Percentiles rank a stretch among this genome's conserved stretches.
Conservation (phyloP, 495 filamentous ascomycete genomes). For the Parathielavia hyrcaniae region DNA sequence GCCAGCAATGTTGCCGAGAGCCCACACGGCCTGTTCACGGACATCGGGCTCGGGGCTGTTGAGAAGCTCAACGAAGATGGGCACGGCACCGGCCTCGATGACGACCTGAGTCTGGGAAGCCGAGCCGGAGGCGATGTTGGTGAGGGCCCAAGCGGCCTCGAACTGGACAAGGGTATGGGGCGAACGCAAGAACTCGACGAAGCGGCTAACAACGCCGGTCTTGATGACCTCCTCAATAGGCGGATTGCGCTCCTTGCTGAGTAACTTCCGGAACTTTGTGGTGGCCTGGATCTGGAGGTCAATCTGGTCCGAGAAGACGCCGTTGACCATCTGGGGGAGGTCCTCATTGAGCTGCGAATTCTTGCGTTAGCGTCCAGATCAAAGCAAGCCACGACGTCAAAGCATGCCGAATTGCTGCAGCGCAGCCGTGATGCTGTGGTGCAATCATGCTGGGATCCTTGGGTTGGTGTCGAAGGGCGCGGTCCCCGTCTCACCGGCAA, state of each 20-base stretch:
- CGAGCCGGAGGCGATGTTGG: slow-evolving; percentile 98
- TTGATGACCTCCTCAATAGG: slow-evolving; percentile 99
- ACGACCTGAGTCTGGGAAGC: slow-evolving; percentile 97
- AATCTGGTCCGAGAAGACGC: slow-evolving; percentile 97
- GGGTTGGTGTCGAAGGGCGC: slow-evolving; percentile 10
- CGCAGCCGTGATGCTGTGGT: slow-evolving; percentile 4
- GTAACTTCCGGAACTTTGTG: slow-evolving; percentile 95
- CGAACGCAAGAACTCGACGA: slow-evolving; percentile 96
- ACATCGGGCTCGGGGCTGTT: slow-evolving; percentile 96
- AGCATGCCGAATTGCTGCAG: not conserved
- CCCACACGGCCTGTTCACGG: slow-evolving; percentile 98
- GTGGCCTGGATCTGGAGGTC: slow-evolving; percentile 98
- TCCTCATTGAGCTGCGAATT: slow-evolving; percentile 81
- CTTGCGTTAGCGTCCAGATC: slow-evolving; percentile 30
- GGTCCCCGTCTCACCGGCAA: slow-evolving; percentile 12
- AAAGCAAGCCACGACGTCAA: not conserved
- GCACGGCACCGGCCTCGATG: slow-evolving; percentile 96
- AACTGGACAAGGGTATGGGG: slow-evolving; percentile 99
- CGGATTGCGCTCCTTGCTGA: slow-evolving; percentile 98
- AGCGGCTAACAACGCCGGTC: slow-evolving; percentile 94
- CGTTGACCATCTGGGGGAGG: slow-evolving; percentile 94
- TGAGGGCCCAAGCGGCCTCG: slow-evolving; percentile 98
- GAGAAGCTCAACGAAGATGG: slow-evolving; percentile 95
- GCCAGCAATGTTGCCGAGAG: slow-evolving; percentile 97
- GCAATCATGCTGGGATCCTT: not conserved